Conservation (phyloP, 2,329 filamentous ascomycete genomes). For the Fusarium solani-melongenae region DNA sequence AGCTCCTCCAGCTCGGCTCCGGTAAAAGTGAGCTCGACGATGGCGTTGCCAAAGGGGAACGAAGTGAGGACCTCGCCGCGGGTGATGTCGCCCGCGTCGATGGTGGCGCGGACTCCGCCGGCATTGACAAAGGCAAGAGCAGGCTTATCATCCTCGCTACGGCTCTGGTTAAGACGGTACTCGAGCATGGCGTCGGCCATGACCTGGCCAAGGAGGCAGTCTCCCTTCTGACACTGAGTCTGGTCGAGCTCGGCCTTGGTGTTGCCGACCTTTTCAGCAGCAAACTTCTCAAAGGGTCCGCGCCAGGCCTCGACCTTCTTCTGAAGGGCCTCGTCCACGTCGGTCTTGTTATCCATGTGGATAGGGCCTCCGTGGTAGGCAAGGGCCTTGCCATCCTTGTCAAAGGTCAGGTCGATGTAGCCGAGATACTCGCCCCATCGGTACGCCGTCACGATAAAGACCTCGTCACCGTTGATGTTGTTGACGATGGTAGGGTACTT, state of each 20-base stretch:
- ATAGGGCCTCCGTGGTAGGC: constrained; percentile 73
- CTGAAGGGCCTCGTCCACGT: constrained; percentile 67
- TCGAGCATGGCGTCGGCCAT: constrained; percentile 70
- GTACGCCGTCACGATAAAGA: constrained; percentile 75
- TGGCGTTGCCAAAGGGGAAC: constrained; percentile 74
- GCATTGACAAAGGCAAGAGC: constrained; percentile 72
- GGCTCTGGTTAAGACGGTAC: constrained; percentile 64
- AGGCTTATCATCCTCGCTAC: constrained; percentile 48
- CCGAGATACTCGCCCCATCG: constrained; percentile 77
- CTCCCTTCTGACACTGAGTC: constrained; percentile 64
- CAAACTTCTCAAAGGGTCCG: constrained; percentile 69
- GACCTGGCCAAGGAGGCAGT: constrained; percentile 68
- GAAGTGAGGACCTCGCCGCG: constrained; percentile 71
- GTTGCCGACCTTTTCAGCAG: constrained; percentile 66
- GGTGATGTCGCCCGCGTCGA: constrained; percentile 70
- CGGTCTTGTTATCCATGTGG: constrained; percentile 70
- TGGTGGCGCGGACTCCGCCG: constrained; percentile 72
- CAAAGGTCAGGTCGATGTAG: constrained; percentile 74
- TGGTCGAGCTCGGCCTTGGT: constrained; percentile 69
- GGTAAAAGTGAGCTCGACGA: constrained; percentile 66
- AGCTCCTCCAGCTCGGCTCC: constrained; percentile 67
- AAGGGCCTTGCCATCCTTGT: constrained; percentile 68
- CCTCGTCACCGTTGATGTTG: constrained; percentile 72
- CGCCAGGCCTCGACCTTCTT: constrained; percentile 69
- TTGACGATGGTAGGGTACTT: constrained; percentile 72